These are phyloP conservation scores for Pythium aphanidermatum DNA, from an alignment of 352 stramenopile species.

Conservation along the genomic window DNA sequence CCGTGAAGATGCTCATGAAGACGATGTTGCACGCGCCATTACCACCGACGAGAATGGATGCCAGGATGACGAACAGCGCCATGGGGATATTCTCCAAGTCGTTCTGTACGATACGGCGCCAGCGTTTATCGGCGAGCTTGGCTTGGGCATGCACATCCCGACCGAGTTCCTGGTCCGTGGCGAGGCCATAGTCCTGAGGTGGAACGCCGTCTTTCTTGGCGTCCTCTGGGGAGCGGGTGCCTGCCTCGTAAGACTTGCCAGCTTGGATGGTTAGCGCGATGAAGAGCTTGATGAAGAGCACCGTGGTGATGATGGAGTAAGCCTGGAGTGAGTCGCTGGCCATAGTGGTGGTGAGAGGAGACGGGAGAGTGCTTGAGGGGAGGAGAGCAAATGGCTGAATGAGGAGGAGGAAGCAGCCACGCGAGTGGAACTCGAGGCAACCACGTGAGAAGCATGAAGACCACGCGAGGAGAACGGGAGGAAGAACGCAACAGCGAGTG, in stretches of 20 bases:
- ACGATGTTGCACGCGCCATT: slow-evolving; percentile 6
- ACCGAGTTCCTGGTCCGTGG: slow-evolving; percentile 25
- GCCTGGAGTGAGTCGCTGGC: no score
- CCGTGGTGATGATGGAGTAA: no score
- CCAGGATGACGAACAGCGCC: slow-evolving; percentile 15
- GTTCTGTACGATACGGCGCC: slow-evolving; percentile 28
- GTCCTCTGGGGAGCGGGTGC: slow-evolving; percentile 37
- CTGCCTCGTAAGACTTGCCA: slow-evolving; percentile 35
- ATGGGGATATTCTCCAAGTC: slow-evolving; percentile 29
- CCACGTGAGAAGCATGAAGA: no score
- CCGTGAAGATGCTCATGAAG: slow-evolving; percentile 19
- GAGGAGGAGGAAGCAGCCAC: no score
- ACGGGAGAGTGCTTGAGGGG: no score
- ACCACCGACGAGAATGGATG: slow-evolving; percentile 9
- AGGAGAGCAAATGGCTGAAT: no score
- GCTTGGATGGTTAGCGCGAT: slow-evolving; percentile 40
- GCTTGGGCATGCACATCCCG: slow-evolving; percentile 12
- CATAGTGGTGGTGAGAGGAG: no score
- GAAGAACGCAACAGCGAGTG: no score
- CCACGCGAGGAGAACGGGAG: no score
- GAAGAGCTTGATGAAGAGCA: slow-evolving; percentile 63
- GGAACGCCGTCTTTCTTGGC: slow-evolving; percentile 2
- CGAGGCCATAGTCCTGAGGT: not conserved
- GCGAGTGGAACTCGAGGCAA: no score
- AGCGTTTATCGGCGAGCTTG: slow-evolving; percentile 19